Conservation (phyloP, 2,329 filamentous ascomycete genomes). For the Neurospora crassa region DNA sequence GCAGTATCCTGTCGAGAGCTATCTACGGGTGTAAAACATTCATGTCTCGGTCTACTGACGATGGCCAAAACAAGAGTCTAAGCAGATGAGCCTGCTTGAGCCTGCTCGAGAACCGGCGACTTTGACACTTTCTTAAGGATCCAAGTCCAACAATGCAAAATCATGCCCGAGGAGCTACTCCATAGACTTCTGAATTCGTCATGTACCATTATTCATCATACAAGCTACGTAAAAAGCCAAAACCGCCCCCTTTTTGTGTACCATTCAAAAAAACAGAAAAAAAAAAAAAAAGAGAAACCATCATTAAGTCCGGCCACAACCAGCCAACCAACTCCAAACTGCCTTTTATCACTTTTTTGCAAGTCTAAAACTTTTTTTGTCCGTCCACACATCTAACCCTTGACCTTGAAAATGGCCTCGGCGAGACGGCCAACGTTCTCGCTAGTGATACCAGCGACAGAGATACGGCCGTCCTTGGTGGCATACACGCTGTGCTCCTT, state of each 20-base stretch:
- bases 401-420: constrained; percentile 77
- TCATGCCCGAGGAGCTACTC: not conserved
- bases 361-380: not conserved
- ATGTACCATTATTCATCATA: not conserved
- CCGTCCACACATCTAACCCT: constrained; percentile 38
- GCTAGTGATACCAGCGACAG: constrained; percentile 72
- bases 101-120: not conserved
- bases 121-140: not conserved
- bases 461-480: constrained; percentile 85
- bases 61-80: not conserved
- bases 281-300: not conserved
- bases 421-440: constrained; percentile 73
- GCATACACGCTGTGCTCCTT: constrained; percentile 98
- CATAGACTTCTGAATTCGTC: not conserved
- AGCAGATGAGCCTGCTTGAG: not conserved
- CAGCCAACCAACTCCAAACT: not conserved
- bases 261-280: not conserved
- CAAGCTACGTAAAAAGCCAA: not conserved
- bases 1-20: not conserved
- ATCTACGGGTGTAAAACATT: not conserved
- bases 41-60: not conserved
- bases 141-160: not conserved
- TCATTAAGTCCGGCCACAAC: not conserved
- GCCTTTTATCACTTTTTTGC: not conserved
- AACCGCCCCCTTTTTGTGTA: not conserved